Evolutionary conservation across 129 eudicot genomes (phyloP).

Genomic region (Arctium minus): DNA sequence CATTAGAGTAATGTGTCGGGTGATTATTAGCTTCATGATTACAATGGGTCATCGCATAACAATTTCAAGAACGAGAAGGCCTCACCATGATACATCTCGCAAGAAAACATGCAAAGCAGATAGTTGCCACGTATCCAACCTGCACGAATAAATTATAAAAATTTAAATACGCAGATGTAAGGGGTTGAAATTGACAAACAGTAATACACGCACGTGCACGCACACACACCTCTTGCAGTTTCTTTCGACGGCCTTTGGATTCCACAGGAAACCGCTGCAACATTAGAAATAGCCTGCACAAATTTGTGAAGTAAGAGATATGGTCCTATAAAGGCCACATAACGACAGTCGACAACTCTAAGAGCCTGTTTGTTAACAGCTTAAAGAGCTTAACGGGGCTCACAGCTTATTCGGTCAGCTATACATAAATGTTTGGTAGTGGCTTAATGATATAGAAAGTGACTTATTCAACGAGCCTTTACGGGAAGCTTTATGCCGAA

Average conservation of each 20-base stretch:
- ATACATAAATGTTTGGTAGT: no score
- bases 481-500: no score
- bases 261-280: conserved; percentile 82
- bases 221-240: conserved; percentile 76
- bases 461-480: no score
- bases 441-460: no score
- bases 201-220: not conserved
- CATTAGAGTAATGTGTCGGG: not conserved
- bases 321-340: not conserved
- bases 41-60: not conserved
- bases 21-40: not conserved
- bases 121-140: conserved; percentile 96
- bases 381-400: no score
- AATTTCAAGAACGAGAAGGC: not conserved
- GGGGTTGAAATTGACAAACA: not conserved
- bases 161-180: not conserved
- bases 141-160: conserved; percentile 19
- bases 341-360: not conserved
- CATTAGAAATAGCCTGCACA: conserved; percentile 80
- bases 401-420: no score
- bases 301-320: conserved; percentile 5
- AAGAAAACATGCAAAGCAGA: conserved; percentile 82
- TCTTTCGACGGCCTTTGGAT: conserved; percentile 86
- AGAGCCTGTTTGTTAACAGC: no score
- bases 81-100: conserved; percentile 91